Evolutionary conservation across 2,329 filamentous ascomycete species (phyloP), one percentile per base, ranked within the genome.

Genomic region (Trichoderma harzianum): DNA sequence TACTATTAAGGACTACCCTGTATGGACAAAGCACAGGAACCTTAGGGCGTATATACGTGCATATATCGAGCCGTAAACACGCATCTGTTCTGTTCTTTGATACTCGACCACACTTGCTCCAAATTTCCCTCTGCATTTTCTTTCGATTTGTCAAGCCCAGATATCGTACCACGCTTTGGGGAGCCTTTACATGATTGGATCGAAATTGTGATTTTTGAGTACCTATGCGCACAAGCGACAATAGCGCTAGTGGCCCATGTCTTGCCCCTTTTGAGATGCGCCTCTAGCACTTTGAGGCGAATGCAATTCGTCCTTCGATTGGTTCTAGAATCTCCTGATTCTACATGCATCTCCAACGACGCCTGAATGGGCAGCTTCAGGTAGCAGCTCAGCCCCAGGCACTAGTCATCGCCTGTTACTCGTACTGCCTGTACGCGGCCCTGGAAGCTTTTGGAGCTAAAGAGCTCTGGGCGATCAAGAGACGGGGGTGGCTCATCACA

Each of bases 321-420:
- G 36, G 28, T 61, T 61, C 55, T 30, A 53, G 66, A 34, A 61
- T 69, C 66, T 47, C 55, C 24, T 30, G 66, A 69, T 67, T 30
- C 7, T 43, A 32, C 26, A 21, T 61, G 12, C 26, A 57, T 8
- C 14, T 7, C 28, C 39, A 65, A 34, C 39, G 39, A 24, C 47
- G 28, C 28, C 39, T 32, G 47, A 32, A 21, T 47, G 43, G n/a
- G n/a, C 43, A 21, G 8, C 43, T 47, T 47, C 43, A 43, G 39
- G 39, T 34, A 34, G 62, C 62, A 32, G 39, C 39, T 65, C 26
- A 65, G 62, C 62, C 34, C 39, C 62, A 18, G 36, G 26, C 18
- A 32, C 26, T 21, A 53, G 62, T 24, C 32, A 6, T 12, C 24
- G 55, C 2, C 3, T 32, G 62, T 47, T 43, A 14, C 32, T 12